phyloP scores from a whole-genome alignment of 228 moss, liverwort and hornwort genomes.

The Sphagnum fallax region DNA sequence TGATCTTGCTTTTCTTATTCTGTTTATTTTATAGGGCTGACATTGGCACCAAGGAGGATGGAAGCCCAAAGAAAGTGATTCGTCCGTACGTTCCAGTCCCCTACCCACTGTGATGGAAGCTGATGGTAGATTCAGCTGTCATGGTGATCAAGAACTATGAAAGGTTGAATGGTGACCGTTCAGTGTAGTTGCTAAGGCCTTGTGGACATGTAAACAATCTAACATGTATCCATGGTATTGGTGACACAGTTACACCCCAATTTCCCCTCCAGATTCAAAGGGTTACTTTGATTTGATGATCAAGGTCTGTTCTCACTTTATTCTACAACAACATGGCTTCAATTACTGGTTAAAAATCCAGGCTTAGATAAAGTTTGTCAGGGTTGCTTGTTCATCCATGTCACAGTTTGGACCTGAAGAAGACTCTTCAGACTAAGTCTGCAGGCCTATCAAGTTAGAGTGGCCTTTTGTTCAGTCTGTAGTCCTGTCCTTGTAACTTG shows the following conservation, averaged over 20 bases:
- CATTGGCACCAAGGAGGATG: constrained; percentile 36
- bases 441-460: constrained; percentile 13
- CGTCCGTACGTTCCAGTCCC: constrained; percentile 32
- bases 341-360: background rate
- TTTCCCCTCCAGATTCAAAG: constrained; percentile 58
- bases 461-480: no score
- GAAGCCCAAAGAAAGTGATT: constrained; percentile 31
- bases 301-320: constrained; percentile 25
- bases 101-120: background rate
- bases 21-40: constrained; percentile 24
- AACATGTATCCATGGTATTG: background rate
- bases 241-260: constrained; percentile 40
- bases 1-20: no score
- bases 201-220: background rate
- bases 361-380: background rate
- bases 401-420: background rate
- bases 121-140: no score
- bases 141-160: background rate
- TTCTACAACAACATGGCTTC: background rate
- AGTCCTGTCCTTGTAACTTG: no score
- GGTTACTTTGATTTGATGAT: constrained; percentile 61
- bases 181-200: no score
- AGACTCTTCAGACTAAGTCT: background rate
- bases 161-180: background rate
- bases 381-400: background rate